Evolutionary conservation across 257 asterid species (phyloP), one percentile per base, ranked within the genome.

Genomic region (Buddleja alternifolia): DNA sequence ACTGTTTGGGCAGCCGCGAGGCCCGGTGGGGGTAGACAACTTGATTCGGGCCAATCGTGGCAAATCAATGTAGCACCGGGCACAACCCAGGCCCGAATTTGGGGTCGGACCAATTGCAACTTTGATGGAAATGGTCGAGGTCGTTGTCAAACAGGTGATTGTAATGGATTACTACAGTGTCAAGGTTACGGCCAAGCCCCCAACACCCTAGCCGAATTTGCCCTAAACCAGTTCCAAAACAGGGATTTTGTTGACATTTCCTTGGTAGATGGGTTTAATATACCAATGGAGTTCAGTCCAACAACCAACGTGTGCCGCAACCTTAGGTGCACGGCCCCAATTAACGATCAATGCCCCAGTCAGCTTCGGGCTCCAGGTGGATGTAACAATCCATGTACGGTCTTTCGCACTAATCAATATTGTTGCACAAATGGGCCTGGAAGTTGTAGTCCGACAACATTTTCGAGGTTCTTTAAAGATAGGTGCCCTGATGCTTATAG

Each of bases 181-280:
- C 71, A 40, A 0, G 85, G 67, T 12, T 90, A 52, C 39, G 95
- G 95, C 0, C 2, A 3, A 7, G 84, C 93, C 0, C 95, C 89
- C 0, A 83, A 89, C 72, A 90, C 96, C 3, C 63, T 90, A 0
- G 95, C 90, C 0, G 91, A 87, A 20, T 87, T 46, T 23, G 85
- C 71, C 0, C 66, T 85, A 10, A 84, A 87, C 76, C 81, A 76
- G 6, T 82, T 40, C 60, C 42, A 19, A 4, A 78, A 82, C 60
- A 54, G 70, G 4, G 97, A 85, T 66, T 87, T 82, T 65, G 58
- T 73, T 37, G 93, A 90, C 46, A 85, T 87, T 3, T 90, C 95
- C 0, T 58, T 82, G 0, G 80, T 85, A 4, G 97, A 87, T 5
- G 93, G 97, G 0, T 90, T 85, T 75, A 85, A 90, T 5, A 80